phyloP scores from a whole-genome alignment of 2,329 filamentous ascomycete species.

The Trichophyton mentagrophytes region DNA sequence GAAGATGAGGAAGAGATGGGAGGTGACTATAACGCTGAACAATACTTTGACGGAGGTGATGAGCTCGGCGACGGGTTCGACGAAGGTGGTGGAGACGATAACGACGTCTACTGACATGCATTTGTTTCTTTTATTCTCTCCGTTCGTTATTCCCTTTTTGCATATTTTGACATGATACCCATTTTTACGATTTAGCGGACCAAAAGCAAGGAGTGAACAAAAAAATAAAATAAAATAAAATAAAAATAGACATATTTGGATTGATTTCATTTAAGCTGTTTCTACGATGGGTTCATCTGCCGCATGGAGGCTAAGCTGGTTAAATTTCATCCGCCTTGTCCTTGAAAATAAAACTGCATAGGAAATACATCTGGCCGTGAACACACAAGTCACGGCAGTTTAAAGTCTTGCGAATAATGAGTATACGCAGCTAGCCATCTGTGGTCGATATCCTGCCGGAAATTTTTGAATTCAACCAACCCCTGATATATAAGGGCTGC shows the following conservation, averaged over 20 bases:
- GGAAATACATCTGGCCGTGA: background rate
- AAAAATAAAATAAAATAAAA: background rate
- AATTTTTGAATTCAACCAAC: background rate
- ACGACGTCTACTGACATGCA: conserved; percentile 28
- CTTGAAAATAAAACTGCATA: background rate
- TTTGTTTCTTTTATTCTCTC: conserved; percentile 21
- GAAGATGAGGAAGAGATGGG: conserved; percentile 47
- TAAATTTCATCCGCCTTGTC: background rate
- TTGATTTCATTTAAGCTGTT: background rate
- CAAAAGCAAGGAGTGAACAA: background rate
- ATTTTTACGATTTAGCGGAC: background rate
- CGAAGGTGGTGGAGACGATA: conserved; percentile 41
- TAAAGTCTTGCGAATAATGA: background rate
- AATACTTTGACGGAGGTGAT: conserved; percentile 51
- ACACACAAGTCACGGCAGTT: background rate
- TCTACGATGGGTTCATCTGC: background rate
- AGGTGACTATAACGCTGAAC: conserved; percentile 52
- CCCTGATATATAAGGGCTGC: background rate
- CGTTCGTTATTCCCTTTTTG: conserved; percentile 19
- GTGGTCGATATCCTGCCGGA: background rate
- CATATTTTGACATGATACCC: background rate
- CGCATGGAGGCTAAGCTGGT: background rate
- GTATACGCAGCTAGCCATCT: background rate
- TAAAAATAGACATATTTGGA: background rate
- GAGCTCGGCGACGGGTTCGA: conserved; percentile 43